phyloP scores from a whole-genome alignment of 129 eudicot genomes.

The Flaveria bidentis region DNA sequence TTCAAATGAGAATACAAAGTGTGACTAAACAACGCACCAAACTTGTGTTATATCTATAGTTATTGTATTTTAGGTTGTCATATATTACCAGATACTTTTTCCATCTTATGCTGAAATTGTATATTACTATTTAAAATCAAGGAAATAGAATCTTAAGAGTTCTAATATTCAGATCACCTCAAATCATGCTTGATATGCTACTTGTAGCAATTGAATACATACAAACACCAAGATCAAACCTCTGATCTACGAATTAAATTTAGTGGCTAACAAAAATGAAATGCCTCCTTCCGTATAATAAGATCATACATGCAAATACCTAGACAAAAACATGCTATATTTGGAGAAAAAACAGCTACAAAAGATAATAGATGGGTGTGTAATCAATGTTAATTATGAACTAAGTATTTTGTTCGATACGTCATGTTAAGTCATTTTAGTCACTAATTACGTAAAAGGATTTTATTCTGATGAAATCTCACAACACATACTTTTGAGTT shows the following conservation, averaged over 20 bases:
- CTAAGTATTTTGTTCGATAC: neutral
- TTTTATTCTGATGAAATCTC: neutral
- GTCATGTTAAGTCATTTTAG: neutral
- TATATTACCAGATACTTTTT: constrained; percentile 1
- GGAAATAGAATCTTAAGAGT: neutral
- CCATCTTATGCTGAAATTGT: neutral
- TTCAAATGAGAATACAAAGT: neutral
- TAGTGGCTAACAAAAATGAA: constrained; percentile 26
- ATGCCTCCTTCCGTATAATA: constrained; percentile 20
- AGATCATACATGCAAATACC: constrained; percentile 19
- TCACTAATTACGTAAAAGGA: neutral
- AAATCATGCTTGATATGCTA: neutral
- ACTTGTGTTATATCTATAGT: neutral
- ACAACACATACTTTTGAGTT: neutral
- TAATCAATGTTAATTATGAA: neutral
- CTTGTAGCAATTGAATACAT: constrained; percentile 15
- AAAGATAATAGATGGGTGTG: neutral
- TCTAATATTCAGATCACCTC: neutral
- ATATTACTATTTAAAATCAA: neutral
- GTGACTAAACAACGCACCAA: neutral
- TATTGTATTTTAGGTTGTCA: neutral
- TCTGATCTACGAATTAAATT: constrained; percentile 20
- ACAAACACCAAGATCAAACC: constrained; percentile 23
- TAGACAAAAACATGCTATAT: neutral
- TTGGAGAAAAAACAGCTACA: neutral